Base-by-base conservation (phyloP, 768 basidiomycete species). In the Postia placenta region DNA sequence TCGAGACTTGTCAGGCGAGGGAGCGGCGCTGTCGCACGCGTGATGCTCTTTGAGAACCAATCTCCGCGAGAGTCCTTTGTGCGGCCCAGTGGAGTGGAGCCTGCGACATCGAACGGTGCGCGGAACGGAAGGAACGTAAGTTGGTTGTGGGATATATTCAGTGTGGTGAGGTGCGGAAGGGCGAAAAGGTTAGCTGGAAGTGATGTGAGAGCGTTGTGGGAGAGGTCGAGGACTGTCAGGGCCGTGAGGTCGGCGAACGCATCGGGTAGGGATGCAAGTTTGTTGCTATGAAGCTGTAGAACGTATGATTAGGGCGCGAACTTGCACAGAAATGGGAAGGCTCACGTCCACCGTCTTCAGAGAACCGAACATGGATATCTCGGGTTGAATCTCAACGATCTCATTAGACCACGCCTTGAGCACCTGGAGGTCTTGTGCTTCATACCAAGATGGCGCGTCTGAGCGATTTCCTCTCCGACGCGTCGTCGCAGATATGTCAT, bases 361-460 rank as follows among this genome's bases (percentile, higher is more conserved):
- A 3, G 86, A 87, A 2, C 89, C 89, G 60, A 92, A 92, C 39
- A 91, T 72, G 0, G 85, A 85, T 12, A 92, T 83, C 62, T 92
- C 90, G 20, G 80, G 82, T 55, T 91, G 89, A 24, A 92, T 74
- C 59, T 87, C 85, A 15, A 75, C 54, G 36, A 92, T 90, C 17
- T 85, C 81, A 57, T 92, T 92, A 58, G 81, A 85, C 78, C 84
- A 85, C 14, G 81, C 81, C 60, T 89, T 91, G 37, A 92, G 67
- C 4, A 85, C 69, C 30, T 78, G 76, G 19, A 92, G 67, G 64
- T 92, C 89, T 60, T 86, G 83, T 1, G 84, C 84, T 60, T 91
- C 88, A 56, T 81, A 92, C 87, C 89, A 89, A 1, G 85, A 73
- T 11, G 85, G 80, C 19, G 67, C 69, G 42, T 72, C 68, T 26